Evolutionary conservation across 2,329 filamentous ascomycete species (phyloP).

Genomic region (Neofusicoccum cordaticola): DNA sequence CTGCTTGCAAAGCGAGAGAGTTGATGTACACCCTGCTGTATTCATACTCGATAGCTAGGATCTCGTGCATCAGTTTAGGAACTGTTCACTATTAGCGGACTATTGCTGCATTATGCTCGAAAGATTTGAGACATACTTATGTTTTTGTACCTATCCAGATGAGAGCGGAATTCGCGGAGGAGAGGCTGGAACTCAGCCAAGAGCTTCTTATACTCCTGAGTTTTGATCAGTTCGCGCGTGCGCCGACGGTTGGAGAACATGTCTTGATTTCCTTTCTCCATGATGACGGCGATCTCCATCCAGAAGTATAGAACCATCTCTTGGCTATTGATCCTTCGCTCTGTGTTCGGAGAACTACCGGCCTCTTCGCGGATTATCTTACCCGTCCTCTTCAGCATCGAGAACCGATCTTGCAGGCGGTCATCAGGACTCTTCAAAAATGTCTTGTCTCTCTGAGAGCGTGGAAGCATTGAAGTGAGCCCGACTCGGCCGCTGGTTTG

Average conservation of each 20-base stretch:
- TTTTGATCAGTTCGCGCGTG: constrained; percentile 85
- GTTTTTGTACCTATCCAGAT: constrained; percentile 67
- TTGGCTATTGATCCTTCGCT: constrained; percentile 31
- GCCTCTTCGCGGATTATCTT: constrained; percentile 12
- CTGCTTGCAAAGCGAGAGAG: constrained; percentile 87
- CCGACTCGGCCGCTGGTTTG: constrained; percentile 91
- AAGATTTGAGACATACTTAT: background rate
- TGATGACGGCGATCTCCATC: constrained; percentile 88
- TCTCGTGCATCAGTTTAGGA: constrained; percentile 62
- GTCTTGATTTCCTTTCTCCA: constrained; percentile 85
- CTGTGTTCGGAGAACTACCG: constrained; percentile 8
- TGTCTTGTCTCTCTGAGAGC: constrained; percentile 28
- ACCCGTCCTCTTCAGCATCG: constrained; percentile 15
- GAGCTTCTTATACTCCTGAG: constrained; percentile 75
- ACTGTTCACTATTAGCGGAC: constrained; percentile 36
- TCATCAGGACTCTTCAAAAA: constrained; percentile 31
- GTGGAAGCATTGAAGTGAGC: constrained; percentile 88
- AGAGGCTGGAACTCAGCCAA: constrained; percentile 79
- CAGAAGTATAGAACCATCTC: constrained; percentile 75
- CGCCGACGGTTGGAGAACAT: constrained; percentile 84
- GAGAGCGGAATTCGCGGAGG: constrained; percentile 72
- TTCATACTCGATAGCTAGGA: constrained; percentile 91
- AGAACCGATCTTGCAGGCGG: constrained; percentile 35
- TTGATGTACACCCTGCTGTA: constrained; percentile 95
- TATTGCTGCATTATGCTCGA: background rate